phyloP scores from a whole-genome alignment of 345 rosid genomes.

The Boechera retrofracta region DNA sequence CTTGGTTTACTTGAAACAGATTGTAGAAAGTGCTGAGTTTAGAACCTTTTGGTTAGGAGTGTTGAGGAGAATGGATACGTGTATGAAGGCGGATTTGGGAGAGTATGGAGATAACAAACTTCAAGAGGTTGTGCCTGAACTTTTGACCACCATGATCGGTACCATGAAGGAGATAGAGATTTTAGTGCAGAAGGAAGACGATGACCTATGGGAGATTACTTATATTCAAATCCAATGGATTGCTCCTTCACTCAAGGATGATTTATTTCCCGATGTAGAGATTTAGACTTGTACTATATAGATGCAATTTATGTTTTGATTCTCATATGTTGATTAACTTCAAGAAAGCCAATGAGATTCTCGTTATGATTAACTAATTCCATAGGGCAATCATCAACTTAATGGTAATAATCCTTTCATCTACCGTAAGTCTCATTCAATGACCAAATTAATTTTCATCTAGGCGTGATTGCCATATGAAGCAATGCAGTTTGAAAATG shows the following conservation, averaged over 20 bases:
- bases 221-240: conserved; percentile 96
- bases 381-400: background rate
- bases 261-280: conserved; percentile 73
- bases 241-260: conserved; percentile 86
- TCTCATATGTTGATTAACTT: background rate
- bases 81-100: conserved; percentile 88
- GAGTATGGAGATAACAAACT: conserved; percentile 64
- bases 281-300: background rate
- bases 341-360: background rate
- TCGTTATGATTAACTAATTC: too few species aligned
- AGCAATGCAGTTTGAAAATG: background rate
- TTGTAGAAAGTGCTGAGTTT: conserved; percentile 62
- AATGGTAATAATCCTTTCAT: too few species aligned
- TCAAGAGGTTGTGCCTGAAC: conserved; percentile 61
- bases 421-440: background rate
- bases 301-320: background rate
- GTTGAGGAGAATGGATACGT: conserved; percentile 93
- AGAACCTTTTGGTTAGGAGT: conserved; percentile 92
- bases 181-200: conserved; percentile 64
- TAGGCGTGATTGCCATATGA: background rate
- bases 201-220: conserved; percentile 85
- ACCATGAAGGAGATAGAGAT: conserved; percentile 75
- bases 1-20: conserved; percentile 50
- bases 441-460: background rate
- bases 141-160: conserved; percentile 67